Conservation (phyloP, 2,329 filamentous ascomycete genomes). For the Colletotrichum euphorbiae region DNA sequence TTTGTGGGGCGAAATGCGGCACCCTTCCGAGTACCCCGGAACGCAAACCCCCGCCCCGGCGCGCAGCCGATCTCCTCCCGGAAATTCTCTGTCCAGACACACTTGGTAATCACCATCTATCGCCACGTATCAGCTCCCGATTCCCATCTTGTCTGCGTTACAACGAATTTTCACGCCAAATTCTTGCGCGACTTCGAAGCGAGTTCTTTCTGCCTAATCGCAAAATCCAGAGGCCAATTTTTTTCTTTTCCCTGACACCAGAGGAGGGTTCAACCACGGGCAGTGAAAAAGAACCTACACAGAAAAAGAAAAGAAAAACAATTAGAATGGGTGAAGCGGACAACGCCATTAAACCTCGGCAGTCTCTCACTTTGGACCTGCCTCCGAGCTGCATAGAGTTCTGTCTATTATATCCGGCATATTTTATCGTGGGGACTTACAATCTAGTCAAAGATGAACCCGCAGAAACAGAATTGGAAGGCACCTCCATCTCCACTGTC, state of each 20-base stretch:
- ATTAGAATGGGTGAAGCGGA: background rate
- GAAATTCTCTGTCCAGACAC: too few species aligned
- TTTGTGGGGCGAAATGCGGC: conserved; percentile 20
- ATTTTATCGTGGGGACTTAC: conserved; percentile 88
- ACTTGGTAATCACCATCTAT: too few species aligned
- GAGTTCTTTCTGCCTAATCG: too few species aligned
- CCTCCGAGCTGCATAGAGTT: conserved; percentile 86
- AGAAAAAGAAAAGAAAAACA: background rate
- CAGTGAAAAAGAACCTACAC: background rate
- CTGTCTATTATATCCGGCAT: conserved; percentile 69
- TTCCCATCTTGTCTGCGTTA: too few species aligned
- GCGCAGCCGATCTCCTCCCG: background rate
- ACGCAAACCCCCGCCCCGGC: conserved; percentile 15
- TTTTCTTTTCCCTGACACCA: too few species aligned
- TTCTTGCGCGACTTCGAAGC: too few species aligned
- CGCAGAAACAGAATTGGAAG: background rate
- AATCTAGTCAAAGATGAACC: conserved; percentile 68
- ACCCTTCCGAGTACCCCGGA: conserved; percentile 28
- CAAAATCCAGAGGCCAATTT: too few species aligned
- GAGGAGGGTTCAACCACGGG: too few species aligned
- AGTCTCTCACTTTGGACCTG: conserved; percentile 68
- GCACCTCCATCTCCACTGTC: conserved; percentile 15
- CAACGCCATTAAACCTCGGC: conserved; percentile 53
- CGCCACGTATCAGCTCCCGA: too few species aligned
- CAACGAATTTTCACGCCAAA: too few species aligned